Base-by-base conservation (phyloP, 176 grass and related monocot species). In the Musa troglodytarum region DNA sequence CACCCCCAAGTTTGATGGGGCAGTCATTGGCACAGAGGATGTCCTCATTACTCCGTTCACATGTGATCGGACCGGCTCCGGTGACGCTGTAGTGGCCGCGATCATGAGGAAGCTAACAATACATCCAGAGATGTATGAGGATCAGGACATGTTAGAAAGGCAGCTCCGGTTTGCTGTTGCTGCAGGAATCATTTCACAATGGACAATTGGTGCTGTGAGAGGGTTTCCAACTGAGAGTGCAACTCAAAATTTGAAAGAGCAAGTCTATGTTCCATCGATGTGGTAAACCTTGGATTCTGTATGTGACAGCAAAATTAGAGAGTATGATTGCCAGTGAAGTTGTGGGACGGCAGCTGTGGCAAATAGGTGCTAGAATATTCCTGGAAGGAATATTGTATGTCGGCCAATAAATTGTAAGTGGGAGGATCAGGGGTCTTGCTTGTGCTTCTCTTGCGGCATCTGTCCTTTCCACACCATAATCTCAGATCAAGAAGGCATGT, bases 201-300 rank as follows among this genome's bases (percentile, higher is more conserved):
- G 94, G 94, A 98, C 90, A 16, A 91, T 87, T 72, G 90, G 94
- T 62, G 87, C 88, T 0, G 79, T 93, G 16, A 80, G 86, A 89
- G 94, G 94, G 12, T 91, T 98, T 72, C 94, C 94, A 58, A 91
- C 88, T 19, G 94, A 98, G 82, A 89, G 88, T 83, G 90, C 94
- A 52, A 52, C 86, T 22, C 86, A 93, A 73, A 98, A 98, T 78
- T 69, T 91, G 75, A 97, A 97, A 83, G 88, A 93, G 85, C 83
- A 88, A 85, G 82, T 91, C 20, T 93, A 90, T 74, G 88, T 98
- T 77, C 94, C 88, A 85, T 85, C 88, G 64, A 85, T 90, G 83
- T 93, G 88, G 94, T 97, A 70, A 83, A 65, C 34, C 34, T 43
- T 43, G 6, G n/a, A 61, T n/a, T n/a, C 4, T 61, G 17, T 61